Evolutionary conservation across 192 early-diverging fungal genomes (phyloP).

Genomic region (Podochytrium sp.): DNA sequence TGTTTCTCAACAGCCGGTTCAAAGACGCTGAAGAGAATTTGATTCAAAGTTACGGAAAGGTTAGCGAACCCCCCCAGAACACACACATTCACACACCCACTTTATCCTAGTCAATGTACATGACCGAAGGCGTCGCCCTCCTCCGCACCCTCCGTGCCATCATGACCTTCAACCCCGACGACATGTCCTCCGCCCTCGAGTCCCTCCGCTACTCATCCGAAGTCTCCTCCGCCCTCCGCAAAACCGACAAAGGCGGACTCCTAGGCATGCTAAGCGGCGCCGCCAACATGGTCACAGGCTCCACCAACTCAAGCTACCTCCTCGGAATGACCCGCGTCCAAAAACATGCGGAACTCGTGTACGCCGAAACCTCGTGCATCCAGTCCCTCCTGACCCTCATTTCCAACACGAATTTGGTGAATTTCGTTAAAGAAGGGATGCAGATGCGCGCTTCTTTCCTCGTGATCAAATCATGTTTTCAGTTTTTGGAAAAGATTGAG

Average conservation of each 20-base stretch:
- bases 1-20: conserved; percentile 81
- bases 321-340: conserved; percentile 61
- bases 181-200: conserved; percentile 69
- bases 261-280: conserved; percentile 54
- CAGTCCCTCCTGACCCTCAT: conserved; percentile 75
- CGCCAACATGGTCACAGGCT: conserved; percentile 37
- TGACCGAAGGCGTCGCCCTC: conserved; percentile 73
- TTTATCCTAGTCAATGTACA: conserved; percentile 59
- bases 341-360: conserved; percentile 78
- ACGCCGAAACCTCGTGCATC: conserved; percentile 77
- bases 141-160: conserved; percentile 70
- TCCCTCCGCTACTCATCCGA: conserved; percentile 66
- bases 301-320: conserved; percentile 49
- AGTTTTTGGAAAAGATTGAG: conserved; percentile 36
- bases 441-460: conserved; percentile 72
- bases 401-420: conserved; percentile 74
- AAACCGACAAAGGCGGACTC: conserved; percentile 43
- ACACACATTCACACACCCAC: neutral
- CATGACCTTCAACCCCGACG: conserved; percentile 77
- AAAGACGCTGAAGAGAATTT: conserved; percentile 67
- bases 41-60: conserved; percentile 40
- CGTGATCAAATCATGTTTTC: conserved; percentile 55
- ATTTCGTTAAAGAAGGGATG: conserved; percentile 78
- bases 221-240: conserved; percentile 64
- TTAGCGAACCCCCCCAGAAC: neutral